These are phyloP conservation scores for Hypoxylon sp. DNA, from an alignment of 2,329 filamentous ascomycete species.

Conservation along the genomic window DNA sequence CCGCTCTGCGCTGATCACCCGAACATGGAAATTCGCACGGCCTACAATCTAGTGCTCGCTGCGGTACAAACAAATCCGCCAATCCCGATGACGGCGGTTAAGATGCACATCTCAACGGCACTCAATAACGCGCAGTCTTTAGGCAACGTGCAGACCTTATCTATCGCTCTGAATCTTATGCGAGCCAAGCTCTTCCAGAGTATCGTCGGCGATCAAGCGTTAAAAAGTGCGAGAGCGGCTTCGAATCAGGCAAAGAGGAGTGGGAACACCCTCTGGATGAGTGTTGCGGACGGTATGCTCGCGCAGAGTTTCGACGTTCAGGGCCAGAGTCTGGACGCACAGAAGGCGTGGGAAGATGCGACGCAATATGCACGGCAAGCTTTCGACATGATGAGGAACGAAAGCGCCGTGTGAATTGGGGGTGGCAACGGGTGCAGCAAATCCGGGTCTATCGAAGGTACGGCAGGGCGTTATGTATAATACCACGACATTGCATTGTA, in stretches of 20 bases:
- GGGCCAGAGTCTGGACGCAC: slow-evolving; percentile 72
- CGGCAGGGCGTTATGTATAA: slow-evolving; percentile 43
- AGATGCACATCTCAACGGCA: slow-evolving; percentile 81
- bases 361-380: slow-evolving; percentile 50
- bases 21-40: slow-evolving; percentile 82
- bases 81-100: slow-evolving; percentile 80
- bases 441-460: slow-evolving; percentile 32
- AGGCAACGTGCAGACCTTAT: slow-evolving; percentile 83
- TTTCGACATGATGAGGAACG: slow-evolving; percentile 44
- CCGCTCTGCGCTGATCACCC: slow-evolving; percentile 77
- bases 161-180: slow-evolving; percentile 88
- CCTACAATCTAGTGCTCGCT: slow-evolving; percentile 82
- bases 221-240: slow-evolving; percentile 81
- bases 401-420: slow-evolving; percentile 29
- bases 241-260: slow-evolving; percentile 77
- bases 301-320: slow-evolving; percentile 81
- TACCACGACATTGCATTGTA: slow-evolving; percentile 44
- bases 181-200: slow-evolving; percentile 85
- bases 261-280: slow-evolving; percentile 82
- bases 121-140: slow-evolving; percentile 78
- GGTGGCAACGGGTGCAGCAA: slow-evolving; percentile 27
- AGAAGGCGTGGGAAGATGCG: slow-evolving; percentile 56
- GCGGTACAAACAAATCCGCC: slow-evolving; percentile 73
- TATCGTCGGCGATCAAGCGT: slow-evolving; percentile 83
- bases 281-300: slow-evolving; percentile 84